These are phyloP conservation scores for Sonneratia alba DNA, from an alignment of 345 rosid species.

Conservation along the genomic window DNA sequence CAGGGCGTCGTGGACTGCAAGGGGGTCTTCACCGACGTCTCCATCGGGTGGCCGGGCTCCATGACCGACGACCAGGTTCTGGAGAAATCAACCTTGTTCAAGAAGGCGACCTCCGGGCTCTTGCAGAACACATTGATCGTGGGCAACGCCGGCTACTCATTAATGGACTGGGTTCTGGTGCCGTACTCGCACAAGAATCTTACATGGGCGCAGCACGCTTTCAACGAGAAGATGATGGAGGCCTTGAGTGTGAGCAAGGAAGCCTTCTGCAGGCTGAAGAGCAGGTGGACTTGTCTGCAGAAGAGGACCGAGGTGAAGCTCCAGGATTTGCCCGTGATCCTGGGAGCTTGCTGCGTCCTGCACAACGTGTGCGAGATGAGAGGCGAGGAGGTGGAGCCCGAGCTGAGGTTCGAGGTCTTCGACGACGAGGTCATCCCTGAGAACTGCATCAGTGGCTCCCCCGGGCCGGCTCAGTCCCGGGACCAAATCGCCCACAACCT, in stretches of 20 bases:
- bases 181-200: conserved; percentile 58
- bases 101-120: conserved; percentile 46
- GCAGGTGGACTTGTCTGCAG: conserved; percentile 73
- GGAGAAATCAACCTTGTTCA: conserved; percentile 53
- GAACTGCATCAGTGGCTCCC: conserved; percentile 34
- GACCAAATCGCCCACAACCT: conserved; percentile 71
- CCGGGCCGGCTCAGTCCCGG: conserved; percentile 33
- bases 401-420: conserved; percentile 31
- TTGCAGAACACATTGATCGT: conserved; percentile 53
- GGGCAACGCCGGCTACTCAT: conserved; percentile 52
- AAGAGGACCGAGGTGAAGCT: conserved; percentile 75
- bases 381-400: conserved; percentile 44
- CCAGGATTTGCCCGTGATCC: conserved; percentile 65
- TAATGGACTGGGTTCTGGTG: conserved; percentile 68
- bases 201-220: conserved; percentile 77
- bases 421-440: conserved; percentile 67
- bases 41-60: conserved; percentile 85
- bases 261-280: conserved; percentile 53
- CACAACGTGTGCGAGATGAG: conserved; percentile 79
- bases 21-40: conserved; percentile 66
- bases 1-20: conserved; percentile 69
- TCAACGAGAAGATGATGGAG: conserved; percentile 47
- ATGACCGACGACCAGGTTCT: conserved; percentile 66
- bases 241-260: conserved; percentile 31
- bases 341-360: conserved; percentile 78